Evolutionary conservation across 768 basidiomycete species (phyloP), one percentile per base, ranked within the genome.

Genomic region (Mycena maculata): DNA sequence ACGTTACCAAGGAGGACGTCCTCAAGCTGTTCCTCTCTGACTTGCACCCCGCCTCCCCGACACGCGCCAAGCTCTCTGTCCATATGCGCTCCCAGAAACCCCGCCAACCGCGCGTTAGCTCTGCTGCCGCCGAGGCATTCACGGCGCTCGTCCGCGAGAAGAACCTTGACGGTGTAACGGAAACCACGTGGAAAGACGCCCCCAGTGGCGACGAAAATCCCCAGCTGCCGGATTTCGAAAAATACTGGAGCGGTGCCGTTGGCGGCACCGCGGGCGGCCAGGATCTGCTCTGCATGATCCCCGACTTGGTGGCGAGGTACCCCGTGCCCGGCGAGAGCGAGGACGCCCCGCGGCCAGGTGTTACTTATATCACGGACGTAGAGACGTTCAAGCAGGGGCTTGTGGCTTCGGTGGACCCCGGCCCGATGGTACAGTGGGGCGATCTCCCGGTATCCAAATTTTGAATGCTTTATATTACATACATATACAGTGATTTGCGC

Each of bases 31-130:
- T 95, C 85, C 78, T 85, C 44, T 80, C 83, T 18, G 85, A 86
- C 59, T 87, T 94, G 55, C 90, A 94, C 74, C 91, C 90, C 6
- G 86, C 83, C 0, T 93, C 93, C 0, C 68, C 81, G 30, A 85
- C 82, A 3, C 90, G 96, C 41, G 84, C 92, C 16, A 99, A 99
- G 79, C 80, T 95, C 56, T 95, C 96, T 1, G 83, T 94, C 50
- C 97, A 96, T 69, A 82, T 93, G 79, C 82, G 84, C 48, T 94
- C 94, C 13, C 90, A 89, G 73, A 91, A 87, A 76, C 85, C 86
- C 20, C 85, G 78, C 10, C 81, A 82, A 4, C 85, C 84, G 73
- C 88, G 84, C 68, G 85, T 95, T 75, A 93, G 92, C 73, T 74
- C 81, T 2, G 83, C 86, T 5, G 89, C 93, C 6, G 83, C 87